A percentile compares a stretch with the other conserved stretches of the same genome.
phyloP scores from a whole-genome alignment of 768 basidiomycete species.

The Agaricus bisporus region DNA sequence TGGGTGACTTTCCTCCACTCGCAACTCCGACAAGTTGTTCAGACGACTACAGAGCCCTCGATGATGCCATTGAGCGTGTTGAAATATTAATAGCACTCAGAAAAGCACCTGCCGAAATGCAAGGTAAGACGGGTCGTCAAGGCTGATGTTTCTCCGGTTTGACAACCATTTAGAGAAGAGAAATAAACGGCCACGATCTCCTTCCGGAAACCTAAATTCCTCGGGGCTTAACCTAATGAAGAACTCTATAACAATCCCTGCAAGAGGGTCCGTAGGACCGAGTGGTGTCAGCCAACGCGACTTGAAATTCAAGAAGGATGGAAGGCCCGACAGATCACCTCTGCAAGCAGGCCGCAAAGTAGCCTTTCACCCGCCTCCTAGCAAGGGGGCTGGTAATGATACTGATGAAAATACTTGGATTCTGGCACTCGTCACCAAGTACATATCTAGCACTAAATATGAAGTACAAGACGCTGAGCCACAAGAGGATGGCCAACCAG shows the following conservation, averaged over 20 bases:
- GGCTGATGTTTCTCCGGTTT: neutral
- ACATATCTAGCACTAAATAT: constrained; percentile 72
- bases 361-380: constrained; percentile 68
- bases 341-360: constrained; percentile 73
- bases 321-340: constrained; percentile 54
- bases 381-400: constrained; percentile 36
- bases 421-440: constrained; percentile 66
- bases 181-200: constrained; percentile 73
- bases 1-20: constrained; percentile 25
- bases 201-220: constrained; percentile 49
- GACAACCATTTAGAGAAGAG: constrained; percentile 52
- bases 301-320: constrained; percentile 61
- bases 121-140: constrained; percentile 35
- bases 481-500: constrained; percentile 74
- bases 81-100: constrained; percentile 66
- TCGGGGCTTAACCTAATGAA: constrained; percentile 22
- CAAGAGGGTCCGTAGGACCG: constrained; percentile 54
- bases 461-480: constrained; percentile 85
- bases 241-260: constrained; percentile 49
- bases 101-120: constrained; percentile 65
- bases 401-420: constrained; percentile 70
- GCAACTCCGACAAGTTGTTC: neutral
- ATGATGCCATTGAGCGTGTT: constrained; percentile 65
- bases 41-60: constrained; percentile 49
- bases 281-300: constrained; percentile 51